A percentile compares a stretch with the other conserved stretches of the same genome.
Conservation (phyloP, 1,139 yeast genomes). For the Suhomyces bokatorum region DNA sequence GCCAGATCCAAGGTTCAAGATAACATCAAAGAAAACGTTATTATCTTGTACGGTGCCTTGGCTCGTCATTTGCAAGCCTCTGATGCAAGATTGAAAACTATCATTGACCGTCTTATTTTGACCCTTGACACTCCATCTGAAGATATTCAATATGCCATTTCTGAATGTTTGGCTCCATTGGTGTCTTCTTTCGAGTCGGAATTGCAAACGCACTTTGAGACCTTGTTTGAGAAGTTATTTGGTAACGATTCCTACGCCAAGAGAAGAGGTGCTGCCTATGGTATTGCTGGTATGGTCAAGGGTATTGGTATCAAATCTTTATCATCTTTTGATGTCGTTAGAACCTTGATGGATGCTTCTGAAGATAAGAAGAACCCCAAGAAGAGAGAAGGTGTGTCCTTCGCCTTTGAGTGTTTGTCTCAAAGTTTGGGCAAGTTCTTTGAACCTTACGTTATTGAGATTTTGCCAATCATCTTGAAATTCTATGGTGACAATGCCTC, state of each 20-base stretch:
- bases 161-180: slow-evolving; percentile 82
- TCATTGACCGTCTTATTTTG: slow-evolving; percentile 66
- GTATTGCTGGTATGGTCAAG: slow-evolving; percentile 88
- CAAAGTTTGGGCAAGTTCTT: slow-evolving; percentile 70
- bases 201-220: slow-evolving; percentile 55
- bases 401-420: slow-evolving; percentile 83
- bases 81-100: slow-evolving; percentile 64
- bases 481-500: slow-evolving; percentile 81
- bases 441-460: slow-evolving; percentile 92
- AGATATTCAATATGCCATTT: slow-evolving; percentile 82
- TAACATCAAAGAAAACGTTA: slow-evolving; percentile 73
- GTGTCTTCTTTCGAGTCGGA: slow-evolving; percentile 57
- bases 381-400: slow-evolving; percentile 85
- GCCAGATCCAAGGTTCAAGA: slow-evolving; percentile 54
- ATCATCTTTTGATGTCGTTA: slow-evolving; percentile 71
- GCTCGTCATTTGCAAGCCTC: slow-evolving; percentile 72
- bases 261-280: slow-evolving; percentile 94
- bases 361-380: slow-evolving; percentile 79
- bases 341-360: slow-evolving; percentile 78
- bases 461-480: slow-evolving; percentile 76
- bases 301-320: slow-evolving; percentile 84
- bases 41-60: slow-evolving; percentile 82
- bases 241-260: slow-evolving; percentile 51
- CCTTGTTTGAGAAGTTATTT: slow-evolving; percentile 60
- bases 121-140: slow-evolving; percentile 88